These are phyloP conservation scores for Serendipita sp. DNA, from an alignment of 1,284 basidiomycete species.

Conservation along the genomic window DNA sequence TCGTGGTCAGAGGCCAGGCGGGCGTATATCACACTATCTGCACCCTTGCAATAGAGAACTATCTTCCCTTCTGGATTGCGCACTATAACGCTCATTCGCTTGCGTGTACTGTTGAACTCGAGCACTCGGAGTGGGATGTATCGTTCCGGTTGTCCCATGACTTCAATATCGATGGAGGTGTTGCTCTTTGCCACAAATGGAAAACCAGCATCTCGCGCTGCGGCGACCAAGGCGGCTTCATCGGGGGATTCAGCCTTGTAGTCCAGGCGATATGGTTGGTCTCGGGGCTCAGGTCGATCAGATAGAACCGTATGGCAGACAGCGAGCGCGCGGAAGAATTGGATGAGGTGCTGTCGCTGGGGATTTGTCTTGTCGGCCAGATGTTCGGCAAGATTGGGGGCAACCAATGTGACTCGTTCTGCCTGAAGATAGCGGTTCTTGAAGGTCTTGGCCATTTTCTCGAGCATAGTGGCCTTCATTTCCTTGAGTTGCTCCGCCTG, in stretches of 20 bases:
- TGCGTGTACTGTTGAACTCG: constrained; percentile 88
- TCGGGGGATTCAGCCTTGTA: constrained; percentile 96
- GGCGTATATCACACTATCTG: constrained; percentile 87
- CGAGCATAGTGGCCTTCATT: constrained; percentile 70
- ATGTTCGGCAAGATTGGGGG: constrained; percentile 69
- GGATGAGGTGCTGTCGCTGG: constrained; percentile 57
- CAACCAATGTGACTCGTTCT: constrained; percentile 78
- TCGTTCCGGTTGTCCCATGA: constrained; percentile 76
- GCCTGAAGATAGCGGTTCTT: constrained; percentile 80
- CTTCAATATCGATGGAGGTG: constrained; percentile 74
- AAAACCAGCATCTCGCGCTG: constrained; percentile 85
- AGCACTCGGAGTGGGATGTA: constrained; percentile 70
- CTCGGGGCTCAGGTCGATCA: constrained; percentile 52
- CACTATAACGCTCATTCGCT: constrained; percentile 86
- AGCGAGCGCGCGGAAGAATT: constrained; percentile 84
- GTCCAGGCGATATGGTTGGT: constrained; percentile 54
- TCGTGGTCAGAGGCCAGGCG: constrained; percentile 68
- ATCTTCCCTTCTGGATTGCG: constrained; percentile 71
- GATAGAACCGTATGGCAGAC: constrained; percentile 86
- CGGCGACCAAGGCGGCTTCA: constrained; percentile 85
- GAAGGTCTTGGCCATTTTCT: constrained; percentile 60
- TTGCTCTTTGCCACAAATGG: constrained; percentile 73
- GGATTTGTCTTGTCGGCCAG: constrained; percentile 46
- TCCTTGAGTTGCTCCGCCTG: constrained; percentile 48
- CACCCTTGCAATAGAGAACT: constrained; percentile 88